phyloP scores from a whole-genome alignment of 352 stramenopile genomes.

The Elongisporangium prolatum region DNA sequence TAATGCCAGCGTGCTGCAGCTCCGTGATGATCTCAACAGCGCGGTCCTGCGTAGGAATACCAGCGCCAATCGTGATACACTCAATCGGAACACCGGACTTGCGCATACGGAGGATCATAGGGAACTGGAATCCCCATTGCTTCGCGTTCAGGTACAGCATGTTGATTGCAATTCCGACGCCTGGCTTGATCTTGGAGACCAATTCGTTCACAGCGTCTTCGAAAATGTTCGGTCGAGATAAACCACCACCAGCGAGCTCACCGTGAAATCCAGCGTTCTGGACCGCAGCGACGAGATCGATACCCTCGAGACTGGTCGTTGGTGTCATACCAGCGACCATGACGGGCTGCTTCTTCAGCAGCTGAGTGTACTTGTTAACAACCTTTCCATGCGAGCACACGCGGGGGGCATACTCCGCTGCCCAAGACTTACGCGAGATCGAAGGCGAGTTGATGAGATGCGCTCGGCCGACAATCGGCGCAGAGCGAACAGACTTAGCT shows the following conservation, averaged over 20 bases:
- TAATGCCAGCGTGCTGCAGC: slow-evolving; percentile 61
- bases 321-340: slow-evolving; percentile 85
- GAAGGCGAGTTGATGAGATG: slow-evolving; percentile 29
- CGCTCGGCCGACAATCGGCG: slow-evolving; percentile 32
- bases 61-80: slow-evolving; percentile 84
- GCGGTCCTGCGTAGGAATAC: slow-evolving; percentile 77
- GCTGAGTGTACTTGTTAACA: slow-evolving; percentile 64
- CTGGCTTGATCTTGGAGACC: slow-evolving; percentile 66
- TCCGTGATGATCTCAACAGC: slow-evolving; percentile 77
- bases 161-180: slow-evolving; percentile 76
- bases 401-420: slow-evolving; percentile 39
- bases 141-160: slow-evolving; percentile 89
- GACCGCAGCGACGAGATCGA: slow-evolving; percentile 78
- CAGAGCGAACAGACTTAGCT: slow-evolving; percentile 9
- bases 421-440: slow-evolving; percentile 31
- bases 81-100: slow-evolving; percentile 79
- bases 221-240: slow-evolving; percentile 71
- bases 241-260: slow-evolving; percentile 72
- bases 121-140: slow-evolving; percentile 89
- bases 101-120: slow-evolving; percentile 80
- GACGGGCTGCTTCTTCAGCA: slow-evolving; percentile 74
- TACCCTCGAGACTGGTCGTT: slow-evolving; percentile 72
- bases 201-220: slow-evolving; percentile 58
- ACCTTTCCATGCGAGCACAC: slow-evolving; percentile 44
- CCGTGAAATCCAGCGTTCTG: slow-evolving; percentile 78